Evolutionary conservation across 495 filamentous ascomycete species (phyloP).

Genomic region (Aspergillus ellipticus): DNA sequence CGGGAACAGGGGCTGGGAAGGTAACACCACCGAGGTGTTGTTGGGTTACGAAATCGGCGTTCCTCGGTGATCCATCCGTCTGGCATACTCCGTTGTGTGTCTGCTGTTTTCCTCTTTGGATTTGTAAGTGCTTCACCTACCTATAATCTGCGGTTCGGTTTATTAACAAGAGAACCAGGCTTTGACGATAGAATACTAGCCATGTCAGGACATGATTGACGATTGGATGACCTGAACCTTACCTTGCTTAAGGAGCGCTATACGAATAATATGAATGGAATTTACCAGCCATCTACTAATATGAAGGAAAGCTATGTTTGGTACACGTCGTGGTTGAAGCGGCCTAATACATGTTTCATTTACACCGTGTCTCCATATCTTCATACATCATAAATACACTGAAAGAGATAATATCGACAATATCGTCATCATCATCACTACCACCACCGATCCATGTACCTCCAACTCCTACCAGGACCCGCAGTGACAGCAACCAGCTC

Average conservation of each 20-base stretch:
- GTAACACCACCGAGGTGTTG: conserved; percentile 82
- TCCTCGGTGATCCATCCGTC: conserved; percentile 21
- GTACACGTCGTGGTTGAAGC: too few relatives aligned
- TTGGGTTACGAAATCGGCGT: conserved; percentile 89
- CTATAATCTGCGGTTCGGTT: too few relatives aligned
- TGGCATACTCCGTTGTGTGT: too few relatives aligned
- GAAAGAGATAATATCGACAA: not conserved
- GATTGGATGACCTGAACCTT: not conserved
- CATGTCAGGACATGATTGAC: too few relatives aligned
- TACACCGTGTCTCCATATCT: not conserved
- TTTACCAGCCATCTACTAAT: too few relatives aligned
- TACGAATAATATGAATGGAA: not conserved
- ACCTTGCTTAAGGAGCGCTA: not conserved
- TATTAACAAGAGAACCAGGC: too few relatives aligned
- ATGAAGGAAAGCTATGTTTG: too few relatives aligned
- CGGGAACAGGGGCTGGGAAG: conserved; percentile 94
- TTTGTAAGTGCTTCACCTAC: too few relatives aligned
- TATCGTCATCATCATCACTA: not conserved
- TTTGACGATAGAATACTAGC: too few relatives aligned
- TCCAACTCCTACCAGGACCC: not conserved
- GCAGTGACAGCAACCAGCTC: not conserved
- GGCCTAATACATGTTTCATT: not conserved
- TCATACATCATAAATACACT: not conserved
- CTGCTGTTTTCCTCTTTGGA: too few relatives aligned
- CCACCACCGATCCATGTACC: not conserved